Base-by-base conservation (phyloP, 2,329 filamentous ascomycete species). In the Alternaria arborescens region DNA sequence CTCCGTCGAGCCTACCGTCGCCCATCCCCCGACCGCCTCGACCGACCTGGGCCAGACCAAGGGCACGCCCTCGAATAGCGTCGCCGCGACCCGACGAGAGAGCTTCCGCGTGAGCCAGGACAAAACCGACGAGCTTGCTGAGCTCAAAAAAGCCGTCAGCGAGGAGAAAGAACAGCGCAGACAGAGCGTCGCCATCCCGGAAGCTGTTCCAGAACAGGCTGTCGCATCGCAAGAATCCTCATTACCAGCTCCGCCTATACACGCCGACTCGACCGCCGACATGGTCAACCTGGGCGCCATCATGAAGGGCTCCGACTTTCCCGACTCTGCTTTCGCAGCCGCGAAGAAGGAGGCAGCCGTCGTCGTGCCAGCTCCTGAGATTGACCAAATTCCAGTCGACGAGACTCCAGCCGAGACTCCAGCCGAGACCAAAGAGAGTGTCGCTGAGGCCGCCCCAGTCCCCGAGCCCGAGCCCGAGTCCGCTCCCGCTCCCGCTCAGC, bases 81-180 rank as follows among this genome's bases (percentile, higher is more conserved):
- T 71, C 18, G 58, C 64, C 48, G 71, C 74, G 22, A 67, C 78
- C 28, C 78, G 77, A 44, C 70, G 78, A 47, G 75, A 77, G 62
- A 82, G 80, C 77, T 82, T 82, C 72, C 81, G 78, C 55, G 52
- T 80, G 38, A 76, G 75, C 64, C 68, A 77, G 10, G 74, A 78
- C 54, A 68, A 74, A 30, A 68, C 71, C 57, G 74, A 75, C 36
- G 75, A 74, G 46, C 66, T 71, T 26, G 62, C 76, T 24, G 77
- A 78, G 42, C 64, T 82, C 53, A 80, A 77, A 67, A 76, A 79
- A 64, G 77, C 73, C 8, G 75, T 82, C 44, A 75, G 72, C 40
- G 62, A 79, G 30, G 80, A 82, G 71, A 77, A 72, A 52, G 76
- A 79, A 32, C 70, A 78, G 60, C 74, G 80, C 51, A 67, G 75